These are phyloP conservation scores for Lasiodiplodia sp. DNA, from an alignment of 2,329 filamentous ascomycete species.

Conservation along the genomic window DNA sequence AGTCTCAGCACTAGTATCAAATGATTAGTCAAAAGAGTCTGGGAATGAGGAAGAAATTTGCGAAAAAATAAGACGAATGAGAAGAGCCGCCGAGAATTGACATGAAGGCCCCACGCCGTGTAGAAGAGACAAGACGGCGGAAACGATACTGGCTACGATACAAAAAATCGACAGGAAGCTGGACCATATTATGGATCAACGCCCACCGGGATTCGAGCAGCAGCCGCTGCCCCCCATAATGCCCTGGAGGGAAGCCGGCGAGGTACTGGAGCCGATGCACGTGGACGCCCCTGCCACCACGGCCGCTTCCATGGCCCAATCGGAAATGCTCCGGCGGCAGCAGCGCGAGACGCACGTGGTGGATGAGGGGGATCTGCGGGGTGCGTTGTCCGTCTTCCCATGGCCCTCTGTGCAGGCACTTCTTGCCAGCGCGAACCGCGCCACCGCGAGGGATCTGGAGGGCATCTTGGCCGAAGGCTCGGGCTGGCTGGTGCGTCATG, in stretches of 20 bases:
- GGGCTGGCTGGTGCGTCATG: constrained; percentile 48
- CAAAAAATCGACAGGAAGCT: not conserved
- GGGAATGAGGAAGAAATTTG: not conserved
- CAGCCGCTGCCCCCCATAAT: not conserved
- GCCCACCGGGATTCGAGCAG: not conserved
- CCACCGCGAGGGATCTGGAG: constrained; percentile 39
- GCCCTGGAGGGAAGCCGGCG: not conserved
- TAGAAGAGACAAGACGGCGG: constrained; percentile 11
- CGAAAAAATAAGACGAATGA: not conserved
- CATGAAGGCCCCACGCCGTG: not conserved
- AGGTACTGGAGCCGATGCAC: not conserved
- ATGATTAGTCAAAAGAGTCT: not conserved
- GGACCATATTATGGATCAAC: constrained; percentile 7
- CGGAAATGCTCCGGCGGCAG: not conserved
- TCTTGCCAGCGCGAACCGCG: not conserved
- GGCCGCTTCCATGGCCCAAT: not conserved
- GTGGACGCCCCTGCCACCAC: not conserved
- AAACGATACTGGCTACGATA: not conserved
- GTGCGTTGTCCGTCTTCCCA: not conserved
- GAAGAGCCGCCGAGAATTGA: not conserved
- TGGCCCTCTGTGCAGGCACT: not conserved
- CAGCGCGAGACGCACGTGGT: not conserved
- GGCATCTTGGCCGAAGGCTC: constrained; percentile 48
- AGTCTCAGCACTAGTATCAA: not conserved
- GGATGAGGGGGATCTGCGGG: not conserved